phyloP scores from a whole-genome alignment of 1,284 basidiomycete species.

The Trametes sp. region DNA sequence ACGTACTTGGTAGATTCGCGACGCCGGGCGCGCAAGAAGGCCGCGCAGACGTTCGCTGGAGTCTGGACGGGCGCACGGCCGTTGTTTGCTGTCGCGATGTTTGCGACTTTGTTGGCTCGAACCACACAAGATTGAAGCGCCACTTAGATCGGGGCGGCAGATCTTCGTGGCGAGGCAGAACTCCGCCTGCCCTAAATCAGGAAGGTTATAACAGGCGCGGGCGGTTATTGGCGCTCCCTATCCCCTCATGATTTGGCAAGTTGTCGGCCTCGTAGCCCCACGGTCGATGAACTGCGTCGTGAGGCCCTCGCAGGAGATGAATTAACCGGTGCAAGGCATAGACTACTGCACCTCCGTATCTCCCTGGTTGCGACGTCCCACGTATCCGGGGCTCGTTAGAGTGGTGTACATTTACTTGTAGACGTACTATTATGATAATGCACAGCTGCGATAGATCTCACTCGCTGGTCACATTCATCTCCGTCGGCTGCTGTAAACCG shows the following conservation, averaged over 20 bases:
- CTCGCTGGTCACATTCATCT: constrained; percentile 2
- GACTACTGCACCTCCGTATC: constrained; percentile 83
- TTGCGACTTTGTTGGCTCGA: constrained; percentile 27
- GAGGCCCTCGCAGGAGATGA: constrained; percentile 90
- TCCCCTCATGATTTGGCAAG: constrained; percentile 69
- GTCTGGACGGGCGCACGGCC: not conserved
- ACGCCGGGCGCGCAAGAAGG: not conserved
- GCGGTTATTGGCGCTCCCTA: constrained; percentile 33
- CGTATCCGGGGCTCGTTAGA: constrained; percentile 80
- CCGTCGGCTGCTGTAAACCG: constrained; percentile 4
- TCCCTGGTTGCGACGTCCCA: constrained; percentile 64
- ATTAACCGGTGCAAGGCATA: constrained; percentile 87
- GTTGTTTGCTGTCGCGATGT: constrained; percentile 25
- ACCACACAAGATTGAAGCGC: constrained; percentile 26
- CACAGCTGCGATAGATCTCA: constrained; percentile 14
- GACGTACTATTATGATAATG: constrained; percentile 7
- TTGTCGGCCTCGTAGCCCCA: constrained; percentile 54
- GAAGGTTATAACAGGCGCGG: constrained; percentile 30
- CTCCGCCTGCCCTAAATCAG: constrained; percentile 41
- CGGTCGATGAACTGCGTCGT: constrained; percentile 62
- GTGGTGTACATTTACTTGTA: constrained; percentile 72
- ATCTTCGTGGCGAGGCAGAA: constrained; percentile 30
- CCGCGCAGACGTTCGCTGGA: not conserved
- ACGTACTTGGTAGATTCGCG: not conserved
- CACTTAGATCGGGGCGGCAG: constrained; percentile 29